phyloP scores from a whole-genome alignment of 176 grass and related monocot species.

The maize (Zea mays) region Zm-B73-REFERENCE-NAM-5.0 NC_050098.1:215141501-215142000 shows the following conservation, averaged over 20 bases:
- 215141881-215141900: background rate
- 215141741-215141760: constrained; percentile 6
- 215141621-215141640: constrained; percentile 77
- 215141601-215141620: constrained; percentile 78
- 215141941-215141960: background rate
- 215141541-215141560: constrained; percentile 6
- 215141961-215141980: constrained; percentile 77
- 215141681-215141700: constrained; percentile 80
- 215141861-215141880: constrained; percentile 30
- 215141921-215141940: background rate
- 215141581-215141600: constrained; percentile 85
- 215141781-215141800: constrained; percentile 15
- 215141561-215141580: constrained; percentile 43
- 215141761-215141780: constrained; percentile 12
- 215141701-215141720: constrained; percentile 74
- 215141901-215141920: background rate
- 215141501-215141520: constrained; percentile 49
- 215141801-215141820: constrained; percentile 12
- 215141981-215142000: constrained; percentile 68
- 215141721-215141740: constrained; percentile 59
- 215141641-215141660: constrained; percentile 82
- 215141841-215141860: constrained; percentile 23
- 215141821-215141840: constrained; percentile 25
- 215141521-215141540: constrained; percentile 23
- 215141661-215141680: constrained; percentile 66